These are phyloP conservation scores for Senna siamea DNA, from an alignment of 306 rosid species.

Conservation along the genomic window DNA sequence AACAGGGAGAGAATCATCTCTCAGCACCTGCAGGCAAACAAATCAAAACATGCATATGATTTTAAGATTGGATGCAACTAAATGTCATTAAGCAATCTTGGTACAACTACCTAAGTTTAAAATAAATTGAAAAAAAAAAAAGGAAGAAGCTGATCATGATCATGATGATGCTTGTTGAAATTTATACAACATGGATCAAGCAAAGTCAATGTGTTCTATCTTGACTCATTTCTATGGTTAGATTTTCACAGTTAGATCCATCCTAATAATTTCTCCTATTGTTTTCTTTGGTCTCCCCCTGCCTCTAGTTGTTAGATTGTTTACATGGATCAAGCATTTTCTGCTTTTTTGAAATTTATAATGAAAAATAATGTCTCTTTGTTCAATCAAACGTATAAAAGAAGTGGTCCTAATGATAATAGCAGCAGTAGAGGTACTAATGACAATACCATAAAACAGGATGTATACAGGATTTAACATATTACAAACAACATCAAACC, in stretches of 20 bases:
- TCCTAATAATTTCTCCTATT: no score
- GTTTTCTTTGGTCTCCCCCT: no score
- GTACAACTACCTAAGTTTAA: not conserved
- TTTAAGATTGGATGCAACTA: not conserved
- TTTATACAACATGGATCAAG: no score
- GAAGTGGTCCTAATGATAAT: not conserved
- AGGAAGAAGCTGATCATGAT: no score
- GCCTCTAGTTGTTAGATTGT: no score
- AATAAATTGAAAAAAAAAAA: not conserved
- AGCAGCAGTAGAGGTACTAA: not conserved
- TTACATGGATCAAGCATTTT: no score
- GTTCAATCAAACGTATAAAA: slow-evolving; percentile 14
- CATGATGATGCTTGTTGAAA: not conserved
- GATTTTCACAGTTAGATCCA: no score
- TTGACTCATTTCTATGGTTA: no score
- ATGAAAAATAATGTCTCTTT: not conserved
- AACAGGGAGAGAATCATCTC: slow-evolving; percentile 92
- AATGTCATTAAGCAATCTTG: not conserved
- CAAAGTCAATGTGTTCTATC: no score
- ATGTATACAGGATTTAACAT: not conserved
- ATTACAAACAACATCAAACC: not conserved
- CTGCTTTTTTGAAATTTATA: not conserved
- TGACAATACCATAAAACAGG: not conserved
- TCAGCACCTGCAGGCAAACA: slow-evolving; percentile 66
- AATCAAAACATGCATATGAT: not conserved